Evolutionary conservation across 2,329 filamentous ascomycete genomes (phyloP), one percentile per base, ranked within the genome.

Genomic region (Trichoderma gracile): DNA sequence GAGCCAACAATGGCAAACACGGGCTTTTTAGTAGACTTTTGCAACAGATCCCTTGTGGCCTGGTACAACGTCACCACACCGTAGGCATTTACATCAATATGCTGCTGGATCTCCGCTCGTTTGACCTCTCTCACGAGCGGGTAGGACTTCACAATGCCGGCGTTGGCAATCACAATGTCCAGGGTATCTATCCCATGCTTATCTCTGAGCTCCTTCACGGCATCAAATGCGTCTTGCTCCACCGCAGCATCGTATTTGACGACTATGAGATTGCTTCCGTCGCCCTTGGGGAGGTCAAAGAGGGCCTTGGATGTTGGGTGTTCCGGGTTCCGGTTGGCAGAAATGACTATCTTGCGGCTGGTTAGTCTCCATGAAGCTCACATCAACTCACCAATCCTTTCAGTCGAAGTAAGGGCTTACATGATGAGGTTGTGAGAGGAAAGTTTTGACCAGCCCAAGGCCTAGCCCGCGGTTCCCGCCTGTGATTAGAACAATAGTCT

Each of bases 111-210:
- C 50, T 80, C 76, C 2, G 65, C 68, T 9, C 69, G 67, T 6
- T 69, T 75, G 38, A 58, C 78, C 21, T 72, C 69, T 7, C 68
- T 58, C 0, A 76, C 72, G 1, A 71, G 68, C 1, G 69, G 71
- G 62, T 73, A 75, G 45, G 71, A 68, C 10, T 72, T 71, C n/a
- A 69, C 70, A 21, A 80, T 76, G 1, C 78, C 82, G 0, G 83
- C 82, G 64, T 85, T 86, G 64, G 79, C 80, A 66, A 86, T 78
- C 3, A 86, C 76, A 7, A 82, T 71, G 50, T 85, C 82, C 17
- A 86, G 71, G 19, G 76, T 70, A 15, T 68, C 66, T 67, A 82
- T 19, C 30, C 62, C 14, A 72, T 69, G 4, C 77, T 52, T 27
- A 7, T 33, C 12, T 33, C 47, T 33, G 3, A 57, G 14, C 21